Conservation (phyloP, 495 filamentous ascomycete genomes). For the Trichoderma parareesei region DNA sequence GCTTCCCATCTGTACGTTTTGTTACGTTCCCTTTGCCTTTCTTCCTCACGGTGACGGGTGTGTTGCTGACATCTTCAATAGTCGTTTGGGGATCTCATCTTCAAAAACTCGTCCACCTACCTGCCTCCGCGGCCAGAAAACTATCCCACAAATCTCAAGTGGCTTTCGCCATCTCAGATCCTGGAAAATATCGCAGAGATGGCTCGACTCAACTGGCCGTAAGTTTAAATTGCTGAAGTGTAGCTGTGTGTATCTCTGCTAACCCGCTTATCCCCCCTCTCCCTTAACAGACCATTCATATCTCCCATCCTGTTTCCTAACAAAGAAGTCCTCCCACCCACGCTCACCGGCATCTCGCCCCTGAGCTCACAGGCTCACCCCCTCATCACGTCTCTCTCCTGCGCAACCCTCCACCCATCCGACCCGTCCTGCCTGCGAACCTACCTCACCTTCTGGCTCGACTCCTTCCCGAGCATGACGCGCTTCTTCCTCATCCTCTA, state of each 20-base stretch:
- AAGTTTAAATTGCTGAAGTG: conserved; percentile 26
- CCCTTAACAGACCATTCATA: conserved; percentile 49
- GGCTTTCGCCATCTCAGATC: conserved; percentile 70
- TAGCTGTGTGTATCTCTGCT: not conserved
- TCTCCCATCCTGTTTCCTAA: conserved; percentile 83
- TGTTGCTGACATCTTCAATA: not conserved
- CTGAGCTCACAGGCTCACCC: conserved; percentile 80
- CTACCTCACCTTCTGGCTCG: conserved; percentile 74
- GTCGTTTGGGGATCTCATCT: conserved; percentile 46
- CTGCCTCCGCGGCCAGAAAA: conserved; percentile 62
- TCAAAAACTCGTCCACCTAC: conserved; percentile 68
- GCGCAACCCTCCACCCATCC: conserved; percentile 82
- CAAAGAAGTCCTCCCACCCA: conserved; percentile 53
- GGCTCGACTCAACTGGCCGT: conserved; percentile 79
- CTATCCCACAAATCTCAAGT: conserved; percentile 57
- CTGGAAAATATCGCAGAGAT: conserved; percentile 75
- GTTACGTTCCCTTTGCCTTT: not conserved
- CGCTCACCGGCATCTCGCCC: conserved; percentile 61
- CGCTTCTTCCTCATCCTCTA: conserved; percentile 67
- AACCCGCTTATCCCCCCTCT: conserved; percentile 14
- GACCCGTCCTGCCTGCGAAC: conserved; percentile 81
- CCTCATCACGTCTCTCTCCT: conserved; percentile 70
- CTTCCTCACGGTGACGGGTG: not conserved
- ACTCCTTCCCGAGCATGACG: conserved; percentile 67
- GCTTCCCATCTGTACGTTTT: conserved; percentile 51